Evolutionary conservation across 2,329 filamentous ascomycete species (phyloP).

Genomic region (Sporothrix inflata): DNA sequence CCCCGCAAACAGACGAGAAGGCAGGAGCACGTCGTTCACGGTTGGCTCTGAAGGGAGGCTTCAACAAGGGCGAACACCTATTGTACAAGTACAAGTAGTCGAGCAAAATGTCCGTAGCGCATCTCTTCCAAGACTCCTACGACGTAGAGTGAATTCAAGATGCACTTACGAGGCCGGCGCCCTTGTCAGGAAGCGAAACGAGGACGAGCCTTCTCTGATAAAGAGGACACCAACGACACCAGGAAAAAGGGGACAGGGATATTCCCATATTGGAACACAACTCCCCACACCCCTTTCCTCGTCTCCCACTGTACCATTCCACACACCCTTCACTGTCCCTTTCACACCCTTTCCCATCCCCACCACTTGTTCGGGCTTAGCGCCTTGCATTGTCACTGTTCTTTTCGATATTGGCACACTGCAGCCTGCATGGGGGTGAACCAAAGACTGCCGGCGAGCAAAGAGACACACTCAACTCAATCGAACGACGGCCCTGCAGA

Average conservation of each 20-base stretch:
- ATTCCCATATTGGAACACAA: background rate
- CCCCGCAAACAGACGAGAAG: background rate
- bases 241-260: background rate
- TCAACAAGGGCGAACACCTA: background rate
- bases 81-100: no score
- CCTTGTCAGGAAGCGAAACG: no score
- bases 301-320: background rate
- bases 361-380: background rate
- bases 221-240: no score
- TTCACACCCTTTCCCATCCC: slow-evolving; percentile 3
- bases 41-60: background rate
- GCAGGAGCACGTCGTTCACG: no score
- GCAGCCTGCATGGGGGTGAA: background rate
- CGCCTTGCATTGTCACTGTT: background rate
- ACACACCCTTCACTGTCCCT: background rate
- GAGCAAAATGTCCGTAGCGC: no score
- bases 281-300: background rate
- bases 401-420: background rate
- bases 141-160: no score
- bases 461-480: background rate
- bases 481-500: background rate
- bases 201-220: no score
- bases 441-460: background rate
- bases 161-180: no score
- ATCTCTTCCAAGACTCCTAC: no score